Evolutionary conservation across 495 filamentous ascomycete genomes (phyloP).

Genomic region (Penicillium simplicissimum): DNA sequence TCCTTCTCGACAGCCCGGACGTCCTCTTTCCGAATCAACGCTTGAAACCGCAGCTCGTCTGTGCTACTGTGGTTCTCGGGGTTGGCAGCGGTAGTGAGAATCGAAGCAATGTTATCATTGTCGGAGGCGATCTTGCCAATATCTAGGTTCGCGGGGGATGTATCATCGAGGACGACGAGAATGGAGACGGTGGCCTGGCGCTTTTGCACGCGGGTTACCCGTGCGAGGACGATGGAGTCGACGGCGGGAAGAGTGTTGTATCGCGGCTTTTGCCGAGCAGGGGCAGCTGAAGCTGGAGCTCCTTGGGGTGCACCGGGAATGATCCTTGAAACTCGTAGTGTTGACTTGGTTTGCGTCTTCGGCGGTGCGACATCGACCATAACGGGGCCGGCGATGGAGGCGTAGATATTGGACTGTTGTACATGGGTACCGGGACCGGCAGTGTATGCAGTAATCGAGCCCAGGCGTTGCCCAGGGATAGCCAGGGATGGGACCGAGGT

Average conservation of each 20-base stretch:
- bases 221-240: conserved; percentile 74
- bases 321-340: conserved; percentile 52
- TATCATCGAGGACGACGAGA: conserved; percentile 66
- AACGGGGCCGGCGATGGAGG: conserved; percentile 65
- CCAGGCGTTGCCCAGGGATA: conserved; percentile 77
- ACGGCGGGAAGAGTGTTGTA: conserved; percentile 79
- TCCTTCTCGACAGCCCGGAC: conserved; percentile 96
- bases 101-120: conserved; percentile 53
- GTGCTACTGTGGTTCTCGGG: conserved; percentile 48
- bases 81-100: conserved; percentile 44
- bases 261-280: conserved; percentile 30
- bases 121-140: conserved; percentile 40
- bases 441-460: conserved; percentile 58
- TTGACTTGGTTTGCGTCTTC: conserved; percentile 56
- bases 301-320: conserved; percentile 7
- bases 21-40: conserved; percentile 73
- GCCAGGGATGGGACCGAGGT: conserved; percentile 38
- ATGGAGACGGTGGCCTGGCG: conserved; percentile 83
- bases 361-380: conserved; percentile 50
- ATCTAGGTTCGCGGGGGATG: conserved; percentile 38
- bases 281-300: conserved; percentile 18
- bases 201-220: conserved; percentile 79
- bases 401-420: conserved; percentile 66
- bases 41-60: conserved; percentile 52
- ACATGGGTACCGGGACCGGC: conserved; percentile 84